These are phyloP conservation scores for Geotrichum candidum DNA, from an alignment of 1,139 yeast species.

Conservation along the genomic window DNA sequence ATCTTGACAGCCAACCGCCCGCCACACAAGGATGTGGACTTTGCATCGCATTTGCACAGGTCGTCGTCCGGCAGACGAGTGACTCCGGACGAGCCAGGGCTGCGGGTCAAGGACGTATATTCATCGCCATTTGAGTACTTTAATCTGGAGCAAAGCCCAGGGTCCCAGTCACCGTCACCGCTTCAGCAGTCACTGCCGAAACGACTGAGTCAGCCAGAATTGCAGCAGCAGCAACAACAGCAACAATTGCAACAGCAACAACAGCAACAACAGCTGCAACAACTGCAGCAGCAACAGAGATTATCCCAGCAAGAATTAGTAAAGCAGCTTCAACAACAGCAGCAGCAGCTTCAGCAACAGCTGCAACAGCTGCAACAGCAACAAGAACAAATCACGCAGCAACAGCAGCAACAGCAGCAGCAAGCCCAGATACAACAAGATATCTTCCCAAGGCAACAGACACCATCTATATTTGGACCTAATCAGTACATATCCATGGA, in stretches of 20 bases:
- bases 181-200: neutral
- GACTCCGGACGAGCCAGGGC: neutral
- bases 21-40: constrained; percentile 14
- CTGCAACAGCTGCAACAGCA: too few relatives aligned
- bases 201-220: neutral
- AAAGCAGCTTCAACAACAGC: neutral
- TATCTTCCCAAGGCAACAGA: neutral
- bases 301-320: too few relatives aligned
- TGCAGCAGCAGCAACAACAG: constrained; percentile 2
- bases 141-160: constrained; percentile 3
- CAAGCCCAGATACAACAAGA: neutral
- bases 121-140: constrained; percentile 8
- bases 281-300: neutral
- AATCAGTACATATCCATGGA: neutral
- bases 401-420: neutral
- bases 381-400: neutral
- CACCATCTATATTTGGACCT: neutral
- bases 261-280: neutral
- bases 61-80: constrained; percentile 1
- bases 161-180: neutral
- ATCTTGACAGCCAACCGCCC: constrained; percentile 17
- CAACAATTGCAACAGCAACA: constrained; percentile 1
- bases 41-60: constrained; percentile 2
- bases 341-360: neutral
- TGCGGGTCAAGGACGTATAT: constrained; percentile 10